Base-by-base conservation (phyloP, 306 rosid genomes). In the Comarum palustre region DNA sequence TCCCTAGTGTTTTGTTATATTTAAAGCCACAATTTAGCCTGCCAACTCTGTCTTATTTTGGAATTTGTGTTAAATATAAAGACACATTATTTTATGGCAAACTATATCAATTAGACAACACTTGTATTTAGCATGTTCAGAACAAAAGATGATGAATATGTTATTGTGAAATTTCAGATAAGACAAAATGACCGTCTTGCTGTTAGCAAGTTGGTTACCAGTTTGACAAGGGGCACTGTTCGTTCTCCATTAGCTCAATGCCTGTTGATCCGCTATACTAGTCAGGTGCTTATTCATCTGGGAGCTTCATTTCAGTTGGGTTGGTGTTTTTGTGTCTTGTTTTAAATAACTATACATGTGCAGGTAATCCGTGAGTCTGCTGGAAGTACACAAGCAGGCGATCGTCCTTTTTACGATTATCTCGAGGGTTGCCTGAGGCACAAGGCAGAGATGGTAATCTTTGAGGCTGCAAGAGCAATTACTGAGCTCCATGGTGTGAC, bases 181-280 rank as follows among this genome's bases (percentile, higher is more conserved):
- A 86, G 99, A 42, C 99, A 94, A 81, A 94, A 94, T 82, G 99
- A 94, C 79, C 92, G 97, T 55, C 87, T 91, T 29, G 99, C 99
- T 80, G 96, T 94, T 73, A 94, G 93, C 91, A 91, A 91, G 84
- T 86, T 94, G 81, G 99, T 94, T 75, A 91, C 97, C 81, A 94
- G 99, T 90, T 85, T 94, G 84, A 94, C 99, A 51, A 89, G 88
- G 82, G 98, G 98, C 77, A 82, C 88, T 71, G 97, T 87, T 68
- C 95, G 99, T 78, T 94, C 99, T 39, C 99, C 99, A n/a, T 81
- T 94, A 83, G 99, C 99, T 48, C 97, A 91, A 48, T 89, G 99
- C 86, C 90, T 94, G 72, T 83, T 94, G 89, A 87, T 94, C 64
- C 99, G 99, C 47, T 94, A 91, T 78, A 90, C 99, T 72, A 94